Evolutionary conservation across 2,329 filamentous ascomycete genomes (phyloP).

Genomic region (Arachnomyces sp.): DNA sequence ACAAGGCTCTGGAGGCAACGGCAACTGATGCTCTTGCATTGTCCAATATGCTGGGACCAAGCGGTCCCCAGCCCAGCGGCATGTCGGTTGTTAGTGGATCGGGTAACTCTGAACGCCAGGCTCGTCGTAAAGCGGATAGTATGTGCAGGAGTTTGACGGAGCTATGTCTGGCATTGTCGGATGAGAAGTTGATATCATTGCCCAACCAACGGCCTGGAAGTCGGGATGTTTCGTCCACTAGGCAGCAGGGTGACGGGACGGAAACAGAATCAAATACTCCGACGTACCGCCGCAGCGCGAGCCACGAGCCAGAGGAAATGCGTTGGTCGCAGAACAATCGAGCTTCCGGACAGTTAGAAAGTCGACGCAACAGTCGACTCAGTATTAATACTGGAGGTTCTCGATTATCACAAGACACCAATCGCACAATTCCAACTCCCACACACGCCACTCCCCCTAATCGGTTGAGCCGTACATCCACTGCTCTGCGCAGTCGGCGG

Average conservation of each 20-base stretch:
- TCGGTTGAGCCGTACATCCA: conserved; percentile 33
- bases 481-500: conserved; percentile 30
- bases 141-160: conserved; percentile 90
- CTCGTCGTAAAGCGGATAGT: conserved; percentile 83
- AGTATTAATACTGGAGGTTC: conserved; percentile 16
- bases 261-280: conserved; percentile 21
- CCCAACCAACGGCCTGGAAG: conserved; percentile 23
- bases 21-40: conserved; percentile 73
- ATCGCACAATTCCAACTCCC: conserved; percentile 21
- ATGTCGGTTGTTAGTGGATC: conserved; percentile 30
- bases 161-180: conserved; percentile 74
- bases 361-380: conserved; percentile 32
- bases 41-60: conserved; percentile 66
- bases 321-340: conserved; percentile 18
- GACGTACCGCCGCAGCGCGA: conserved; percentile 29
- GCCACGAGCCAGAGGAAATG: conserved; percentile 31
- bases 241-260: conserved; percentile 17
- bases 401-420: conserved; percentile 20
- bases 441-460: conserved; percentile 23
- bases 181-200: conserved; percentile 36
- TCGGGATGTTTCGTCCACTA: conserved; percentile 17
- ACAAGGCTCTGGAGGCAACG: conserved; percentile 68
- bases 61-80: conserved; percentile 48
- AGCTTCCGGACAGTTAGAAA: conserved; percentile 29
- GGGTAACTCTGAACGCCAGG: conserved; percentile 62